These are phyloP conservation scores for Plasmodium knowlesi DNA, from an alignment of 169 alveolate species.

Conservation along the genomic window DNA sequence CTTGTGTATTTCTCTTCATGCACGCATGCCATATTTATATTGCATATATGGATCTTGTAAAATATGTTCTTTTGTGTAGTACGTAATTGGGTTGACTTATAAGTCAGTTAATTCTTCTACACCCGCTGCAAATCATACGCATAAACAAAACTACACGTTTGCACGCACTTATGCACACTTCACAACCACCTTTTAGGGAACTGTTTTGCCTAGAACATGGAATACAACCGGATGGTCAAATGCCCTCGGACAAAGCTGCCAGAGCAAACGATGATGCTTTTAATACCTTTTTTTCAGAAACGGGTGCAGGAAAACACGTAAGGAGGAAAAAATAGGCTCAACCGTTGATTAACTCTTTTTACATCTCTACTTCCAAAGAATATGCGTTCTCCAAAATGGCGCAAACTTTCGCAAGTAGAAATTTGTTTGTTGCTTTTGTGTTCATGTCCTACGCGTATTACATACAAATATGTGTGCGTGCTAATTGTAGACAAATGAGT, in stretches of 20 bases:
- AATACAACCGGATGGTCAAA: conserved; percentile 89
- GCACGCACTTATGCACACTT: neutral
- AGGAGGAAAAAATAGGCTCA: neutral
- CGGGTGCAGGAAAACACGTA: conserved; percentile 98
- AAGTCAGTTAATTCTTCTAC: neutral
- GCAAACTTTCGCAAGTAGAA: neutral
- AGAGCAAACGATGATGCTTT: conserved; percentile 98
- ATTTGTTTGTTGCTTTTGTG: neutral
- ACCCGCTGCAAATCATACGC: neutral
- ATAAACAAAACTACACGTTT: neutral
- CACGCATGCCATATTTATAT: neutral
- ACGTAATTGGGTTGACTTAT: neutral
- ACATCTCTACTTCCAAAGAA: neutral
- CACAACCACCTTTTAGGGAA: conserved; percentile 77
- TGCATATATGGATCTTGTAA: neutral
- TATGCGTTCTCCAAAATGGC: neutral
- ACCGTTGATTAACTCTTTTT: neutral
- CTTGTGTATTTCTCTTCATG: neutral
- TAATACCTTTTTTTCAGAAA: conserved; percentile 98
- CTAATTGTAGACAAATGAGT: neutral
- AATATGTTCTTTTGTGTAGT: neutral
- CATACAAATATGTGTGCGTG: neutral
- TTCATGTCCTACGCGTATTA: neutral
- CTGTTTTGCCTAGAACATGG: conserved; percentile 90
- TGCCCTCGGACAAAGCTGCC: conserved; percentile 89